Evolutionary conservation across 805 yeast species (phyloP).

Genomic region (Yueomyces sinensis): DNA sequence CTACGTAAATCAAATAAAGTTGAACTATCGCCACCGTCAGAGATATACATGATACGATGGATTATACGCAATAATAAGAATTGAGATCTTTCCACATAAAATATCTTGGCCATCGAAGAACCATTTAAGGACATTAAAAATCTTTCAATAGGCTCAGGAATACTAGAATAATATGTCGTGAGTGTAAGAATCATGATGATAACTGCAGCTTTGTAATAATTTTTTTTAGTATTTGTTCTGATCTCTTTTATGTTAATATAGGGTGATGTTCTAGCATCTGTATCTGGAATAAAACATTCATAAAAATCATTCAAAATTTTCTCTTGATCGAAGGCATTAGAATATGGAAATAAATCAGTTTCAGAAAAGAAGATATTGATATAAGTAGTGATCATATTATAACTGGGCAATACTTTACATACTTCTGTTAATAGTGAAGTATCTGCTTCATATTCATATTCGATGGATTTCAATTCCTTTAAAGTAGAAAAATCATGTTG

Average conservation of each 20-base stretch:
- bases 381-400: slow-evolving; percentile 5
- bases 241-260: slow-evolving; percentile 2
- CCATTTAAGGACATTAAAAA: slow-evolving; percentile 17
- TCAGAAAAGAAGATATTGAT: slow-evolving; percentile 8
- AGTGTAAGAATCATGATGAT: slow-evolving; percentile 13
- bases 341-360: slow-evolving; percentile 6
- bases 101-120: slow-evolving; percentile 14
- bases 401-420: slow-evolving; percentile 11
- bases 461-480: slow-evolving; percentile 10
- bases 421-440: slow-evolving; percentile 4
- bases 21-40: slow-evolving; percentile 15
- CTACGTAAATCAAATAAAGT: slow-evolving; percentile 8
- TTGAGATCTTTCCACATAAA: slow-evolving; percentile 19
- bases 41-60: neutral
- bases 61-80: slow-evolving; percentile 11
- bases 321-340: slow-evolving; percentile 7
- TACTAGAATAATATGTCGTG: slow-evolving; percentile 4
- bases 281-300: slow-evolving; percentile 5
- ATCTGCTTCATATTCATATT: neutral
- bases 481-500: slow-evolving; percentile 4
- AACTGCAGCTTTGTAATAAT: slow-evolving; percentile 19
- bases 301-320: slow-evolving; percentile 14
- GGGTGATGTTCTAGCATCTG: neutral
- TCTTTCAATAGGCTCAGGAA: slow-evolving; percentile 10
- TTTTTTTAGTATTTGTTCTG: slow-evolving; percentile 6